Conservation (phyloP, 2,329 filamentous ascomycete genomes). For the Aureobasidium mangrovei region DNA sequence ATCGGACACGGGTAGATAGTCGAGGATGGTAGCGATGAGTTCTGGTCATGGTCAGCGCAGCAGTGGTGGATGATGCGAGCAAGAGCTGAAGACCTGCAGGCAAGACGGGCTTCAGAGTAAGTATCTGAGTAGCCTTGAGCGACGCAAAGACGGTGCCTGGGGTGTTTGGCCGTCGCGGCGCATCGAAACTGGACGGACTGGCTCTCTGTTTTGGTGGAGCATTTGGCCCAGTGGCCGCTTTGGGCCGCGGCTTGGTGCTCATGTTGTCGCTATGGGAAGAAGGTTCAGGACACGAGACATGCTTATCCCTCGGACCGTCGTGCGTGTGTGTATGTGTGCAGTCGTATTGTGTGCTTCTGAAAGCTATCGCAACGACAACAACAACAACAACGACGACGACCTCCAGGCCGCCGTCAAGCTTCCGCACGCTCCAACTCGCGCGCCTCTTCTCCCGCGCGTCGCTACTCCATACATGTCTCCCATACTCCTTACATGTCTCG, state of each 20-base stretch:
- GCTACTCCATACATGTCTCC: not conserved
- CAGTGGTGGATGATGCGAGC: not conserved
- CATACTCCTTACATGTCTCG: not conserved
- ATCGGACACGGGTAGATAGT: conserved; percentile 78
- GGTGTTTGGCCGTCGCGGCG: conserved; percentile 17
- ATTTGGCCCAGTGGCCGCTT: conserved; percentile 17
- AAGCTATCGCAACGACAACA: not conserved
- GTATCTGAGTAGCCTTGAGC: conserved; percentile 70
- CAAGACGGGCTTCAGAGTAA: conserved; percentile 66
- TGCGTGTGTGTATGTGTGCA: too few species aligned
- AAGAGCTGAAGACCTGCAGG: conserved; percentile 57
- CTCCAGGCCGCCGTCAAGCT: not conserved
- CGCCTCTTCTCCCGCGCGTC: not conserved
- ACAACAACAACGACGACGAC: not conserved
- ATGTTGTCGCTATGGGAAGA: not conserved
- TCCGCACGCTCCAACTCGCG: conserved; percentile 3
- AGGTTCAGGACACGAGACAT: not conserved
- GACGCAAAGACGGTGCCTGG: conserved; percentile 56
- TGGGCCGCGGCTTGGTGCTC: conserved; percentile 14
- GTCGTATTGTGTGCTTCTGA: not conserved
- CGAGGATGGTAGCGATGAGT: conserved; percentile 78
- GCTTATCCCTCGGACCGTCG: not conserved
- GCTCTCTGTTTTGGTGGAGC: conserved; percentile 1
- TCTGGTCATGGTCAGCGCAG: conserved; percentile 43
- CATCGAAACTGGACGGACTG: conserved; percentile 15